Conservation (phyloP, 306 rosid species). For the Luffa aegyptiaca region DNA sequence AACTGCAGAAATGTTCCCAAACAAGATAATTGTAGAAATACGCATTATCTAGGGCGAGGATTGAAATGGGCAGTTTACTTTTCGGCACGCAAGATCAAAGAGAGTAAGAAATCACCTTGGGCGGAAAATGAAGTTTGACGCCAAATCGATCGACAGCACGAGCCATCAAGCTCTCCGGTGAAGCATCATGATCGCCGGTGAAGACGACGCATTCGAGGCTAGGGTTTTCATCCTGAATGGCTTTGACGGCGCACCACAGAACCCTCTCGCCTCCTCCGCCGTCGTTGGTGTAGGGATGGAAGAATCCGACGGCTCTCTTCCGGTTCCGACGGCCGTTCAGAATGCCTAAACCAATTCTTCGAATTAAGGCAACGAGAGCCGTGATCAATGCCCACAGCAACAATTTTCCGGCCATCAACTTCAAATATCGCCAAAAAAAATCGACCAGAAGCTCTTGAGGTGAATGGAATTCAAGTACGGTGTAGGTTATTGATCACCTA, state of each 20-base stretch:
- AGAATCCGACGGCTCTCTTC: conserved; percentile 66
- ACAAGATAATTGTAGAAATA: background rate
- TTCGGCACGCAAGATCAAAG: background rate
- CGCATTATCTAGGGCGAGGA: background rate
- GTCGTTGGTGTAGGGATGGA: conserved; percentile 89
- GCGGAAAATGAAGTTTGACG: conserved; percentile 44
- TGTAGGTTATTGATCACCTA: background rate
- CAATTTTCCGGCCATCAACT: background rate
- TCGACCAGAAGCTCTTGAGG: background rate
- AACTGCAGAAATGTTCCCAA: background rate
- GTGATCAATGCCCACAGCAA: conserved; percentile 24
- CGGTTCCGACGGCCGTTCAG: conserved; percentile 32
- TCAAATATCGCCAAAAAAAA: background rate
- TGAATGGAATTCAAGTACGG: background rate
- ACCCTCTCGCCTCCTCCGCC: conserved; percentile 94
- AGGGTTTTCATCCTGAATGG: conserved; percentile 55
- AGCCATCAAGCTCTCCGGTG: conserved; percentile 48
- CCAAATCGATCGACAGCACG: conserved; percentile 80
- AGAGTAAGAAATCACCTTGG: conserved; percentile 28
- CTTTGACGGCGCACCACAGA: conserved; percentile 87
- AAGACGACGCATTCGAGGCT: conserved; percentile 48
- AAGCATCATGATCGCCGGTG: conserved; percentile 88
- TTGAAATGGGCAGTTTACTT: background rate
- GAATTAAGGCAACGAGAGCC: conserved; percentile 8
- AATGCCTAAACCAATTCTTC: conserved; percentile 17